Evolutionary conservation across 106 monocot genomes (phyloP).

Genomic region (Allium cepa): DNA sequence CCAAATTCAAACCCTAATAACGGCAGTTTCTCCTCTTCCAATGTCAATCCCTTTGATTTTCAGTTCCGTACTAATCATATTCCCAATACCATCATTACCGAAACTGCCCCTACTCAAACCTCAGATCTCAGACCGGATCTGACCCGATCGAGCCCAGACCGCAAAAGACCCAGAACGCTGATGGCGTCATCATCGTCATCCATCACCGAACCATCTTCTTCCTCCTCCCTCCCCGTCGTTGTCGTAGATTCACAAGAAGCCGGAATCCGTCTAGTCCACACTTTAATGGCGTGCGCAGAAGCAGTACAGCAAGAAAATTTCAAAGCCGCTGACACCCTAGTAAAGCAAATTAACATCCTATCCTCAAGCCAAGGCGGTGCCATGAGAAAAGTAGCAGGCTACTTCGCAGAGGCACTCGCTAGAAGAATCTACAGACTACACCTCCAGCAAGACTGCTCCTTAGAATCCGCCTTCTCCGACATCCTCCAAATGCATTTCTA

Average conservation of each 20-base stretch:
- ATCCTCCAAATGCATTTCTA: constrained; percentile 89
- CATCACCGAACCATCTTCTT: not conserved
- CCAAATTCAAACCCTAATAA: not conserved
- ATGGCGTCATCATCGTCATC: constrained; percentile 24
- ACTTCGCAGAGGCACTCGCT: constrained; percentile 64
- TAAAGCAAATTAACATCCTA: constrained; percentile 50
- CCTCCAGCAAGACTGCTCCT: constrained; percentile 21
- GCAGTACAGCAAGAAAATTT: constrained; percentile 64
- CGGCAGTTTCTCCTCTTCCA: not conserved
- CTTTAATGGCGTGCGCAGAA: constrained; percentile 65
- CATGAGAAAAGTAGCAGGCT: constrained; percentile 67
- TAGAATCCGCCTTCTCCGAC: constrained; percentile 37
- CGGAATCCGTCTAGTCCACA: constrained; percentile 58
- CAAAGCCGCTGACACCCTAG: constrained; percentile 43
- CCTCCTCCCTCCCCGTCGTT: constrained; percentile 19
- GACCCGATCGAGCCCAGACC: constrained; percentile 8
- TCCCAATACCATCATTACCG: constrained; percentile 16
- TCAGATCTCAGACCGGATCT: not conserved
- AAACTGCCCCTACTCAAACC: constrained; percentile 20
- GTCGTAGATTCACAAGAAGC: constrained; percentile 55
- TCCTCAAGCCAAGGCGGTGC: constrained; percentile 52
- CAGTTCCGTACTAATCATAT: not conserved
- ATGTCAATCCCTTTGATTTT: constrained; percentile 6
- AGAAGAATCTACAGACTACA: constrained; percentile 45
- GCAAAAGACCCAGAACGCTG: constrained; percentile 32